Base-by-base conservation (phyloP, 2,329 filamentous ascomycete genomes). In the Bipolaris gigantea region DNA sequence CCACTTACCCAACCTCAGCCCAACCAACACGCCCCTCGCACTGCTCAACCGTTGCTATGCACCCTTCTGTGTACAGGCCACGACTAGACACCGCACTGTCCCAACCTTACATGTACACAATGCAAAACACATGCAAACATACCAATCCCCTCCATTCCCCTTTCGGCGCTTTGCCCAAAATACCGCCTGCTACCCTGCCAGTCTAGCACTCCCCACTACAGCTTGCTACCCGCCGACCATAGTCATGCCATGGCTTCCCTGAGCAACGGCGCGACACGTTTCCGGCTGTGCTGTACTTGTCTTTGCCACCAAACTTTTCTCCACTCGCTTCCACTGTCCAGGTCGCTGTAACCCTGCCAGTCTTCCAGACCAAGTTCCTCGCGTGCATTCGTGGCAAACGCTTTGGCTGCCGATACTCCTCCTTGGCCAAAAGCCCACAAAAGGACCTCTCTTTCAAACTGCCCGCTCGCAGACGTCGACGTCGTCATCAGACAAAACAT, bases 401-500 rank as follows among this genome's bases (percentile, higher is more conserved):
- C 72, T 66, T 80, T 75, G 15, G 82, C 81, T 1, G 82, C 83
- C 4, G 72, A 63, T 0, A 76, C 75, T 0, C 81, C 86, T 4
- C 71, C 69, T 1, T 79, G 75, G 23, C 78, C 81, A 1, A 84
- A 65, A 0, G 81, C 86, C 83, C 87, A 88, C 0, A 92, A 74
- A 5, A 93, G 73, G 34, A 92, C 69, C 66, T 94, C 84, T 46
- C 90, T 77, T 59, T 78, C 77, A 57, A 92, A 90, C 15, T 76
- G 67, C 0, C 81, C 84, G 0, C 74, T 75, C 0, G 79, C 76
- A 3, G 76, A 70, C 19, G 80, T 77, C 18, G 79, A 84, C n/a
- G 84, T 84, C 1, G 89, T 90, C 86, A 92, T 89, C 50, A 92
- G 76, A 9, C 79, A 80, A 8, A 82, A 83, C 9, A 92, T 67